A percentile compares a stretch with the other conserved stretches of the same genome.
phyloP scores from a whole-genome alignment of 2,329 filamentous ascomycete species.

The Blastomyces parvus region DNA sequence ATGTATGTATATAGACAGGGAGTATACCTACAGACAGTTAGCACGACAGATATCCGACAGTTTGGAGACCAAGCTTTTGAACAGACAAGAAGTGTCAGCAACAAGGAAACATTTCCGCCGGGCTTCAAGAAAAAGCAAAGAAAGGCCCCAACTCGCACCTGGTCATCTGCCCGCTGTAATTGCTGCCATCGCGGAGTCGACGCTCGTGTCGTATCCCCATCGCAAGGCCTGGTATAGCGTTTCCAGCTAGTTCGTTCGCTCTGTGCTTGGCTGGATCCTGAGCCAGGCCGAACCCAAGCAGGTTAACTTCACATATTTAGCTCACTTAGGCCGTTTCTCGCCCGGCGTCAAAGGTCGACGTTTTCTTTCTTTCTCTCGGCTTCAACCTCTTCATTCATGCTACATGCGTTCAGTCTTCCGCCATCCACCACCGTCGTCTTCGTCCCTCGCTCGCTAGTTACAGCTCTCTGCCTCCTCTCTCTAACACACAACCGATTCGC shows the following conservation, averaged over 20 bases:
- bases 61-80: not conserved
- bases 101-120: not conserved
- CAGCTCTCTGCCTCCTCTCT: not conserved
- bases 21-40: not conserved
- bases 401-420: too few species aligned
- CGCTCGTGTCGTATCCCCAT: not conserved
- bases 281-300: not conserved
- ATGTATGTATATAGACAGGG: too few species aligned
- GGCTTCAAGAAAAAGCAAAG: conserved; percentile 7
- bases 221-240: too few species aligned
- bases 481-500: not conserved
- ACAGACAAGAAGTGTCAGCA: not conserved
- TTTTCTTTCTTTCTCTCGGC: not conserved
- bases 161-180: conserved; percentile 8
- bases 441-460: not conserved
- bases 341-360: not conserved
- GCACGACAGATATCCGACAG: too few species aligned
- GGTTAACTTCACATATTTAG: not conserved
- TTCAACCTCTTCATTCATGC: not conserved
- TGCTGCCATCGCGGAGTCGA: not conserved
- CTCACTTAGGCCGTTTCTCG: not conserved
- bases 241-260: too few species aligned
- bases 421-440: not conserved
- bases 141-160: not conserved
- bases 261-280: too few species aligned